Evolutionary conservation across 2,329 filamentous ascomycete genomes (phyloP), one percentile per base, ranked within the genome.

Genomic region (Paramyrothecium sp.): DNA sequence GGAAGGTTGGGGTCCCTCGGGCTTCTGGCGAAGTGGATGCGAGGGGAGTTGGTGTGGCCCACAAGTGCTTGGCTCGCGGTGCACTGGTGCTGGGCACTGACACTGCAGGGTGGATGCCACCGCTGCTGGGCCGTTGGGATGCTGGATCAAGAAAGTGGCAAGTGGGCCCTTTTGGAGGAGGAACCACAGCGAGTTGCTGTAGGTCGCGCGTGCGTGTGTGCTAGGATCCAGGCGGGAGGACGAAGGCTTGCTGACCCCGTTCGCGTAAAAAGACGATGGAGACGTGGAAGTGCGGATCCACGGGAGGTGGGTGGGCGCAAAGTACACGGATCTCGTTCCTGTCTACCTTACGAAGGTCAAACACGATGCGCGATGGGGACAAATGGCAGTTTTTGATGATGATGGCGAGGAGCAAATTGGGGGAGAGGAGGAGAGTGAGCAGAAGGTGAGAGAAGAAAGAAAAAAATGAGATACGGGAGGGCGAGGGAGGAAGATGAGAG

Each of bases 151-250:
- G 63, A 65, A 30, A 65, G 65, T 67, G 63, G 65, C 63, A 65
- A 65, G 66, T 68, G 66, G 66, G 64, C 65, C 66, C 63, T 19
- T 30, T 30, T 30, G 26, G 61, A 57, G 58, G 55, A 60, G 58
- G 65, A 67, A 67, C 65, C 65, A 65, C 64, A 65, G 59, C 60
- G 57, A 65, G 63, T 57, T 60, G n/a, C 51, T 48, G 51, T 48
- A 52, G 56, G 54, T 56, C 54, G 58, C 58, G 55, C 56, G 56
- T 55, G 41, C 51, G 63, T 58, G 62, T 62, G 65, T 61, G 65
- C 65, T 68, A 62, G 66, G 66, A 65, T 67, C 59, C 64, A 56
- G 56, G 44, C 30, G 49, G 41, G 47, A 58, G 54, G 63, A 63
- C 56, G 51, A 53, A 41, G 50, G 20, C 22, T 44, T 44, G 38